Percentiles rank a stretch among this genome's conserved stretches.
Evolutionary conservation across 2,329 filamentous ascomycete genomes (phyloP).

Genomic region (Calonectria honghensis): DNA sequence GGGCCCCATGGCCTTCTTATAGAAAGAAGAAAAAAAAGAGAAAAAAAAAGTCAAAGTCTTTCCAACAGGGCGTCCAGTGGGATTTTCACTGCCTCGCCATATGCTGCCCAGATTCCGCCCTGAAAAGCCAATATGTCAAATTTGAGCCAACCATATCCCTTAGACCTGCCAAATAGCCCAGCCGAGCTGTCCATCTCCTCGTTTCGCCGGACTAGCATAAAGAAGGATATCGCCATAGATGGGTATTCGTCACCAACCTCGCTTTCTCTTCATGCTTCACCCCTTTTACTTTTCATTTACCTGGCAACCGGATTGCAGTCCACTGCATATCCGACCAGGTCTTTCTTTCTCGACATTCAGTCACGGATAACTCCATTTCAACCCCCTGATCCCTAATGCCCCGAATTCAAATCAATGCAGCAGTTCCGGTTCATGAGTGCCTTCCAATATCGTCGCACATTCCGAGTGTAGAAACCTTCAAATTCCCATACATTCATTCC

Average conservation of each 20-base stretch:
- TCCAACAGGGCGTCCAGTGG: conserved; percentile 47
- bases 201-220: conserved; percentile 41
- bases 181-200: conserved; percentile 36
- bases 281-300: conserved; percentile 32
- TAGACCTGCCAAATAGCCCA: conserved; percentile 32
- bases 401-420: conserved; percentile 39
- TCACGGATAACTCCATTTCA: conserved; percentile 34
- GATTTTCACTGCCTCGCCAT: conserved; percentile 38
- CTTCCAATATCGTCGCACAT: conserved; percentile 41
- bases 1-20: conserved; percentile 34
- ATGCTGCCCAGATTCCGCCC: conserved; percentile 43
- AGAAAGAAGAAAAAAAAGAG: conserved; percentile 17
- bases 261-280: conserved; percentile 27
- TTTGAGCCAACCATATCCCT: conserved; percentile 38
- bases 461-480: conserved; percentile 37
- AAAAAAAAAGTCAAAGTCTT: conserved; percentile 40
- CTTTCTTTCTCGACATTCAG: conserved; percentile 35
- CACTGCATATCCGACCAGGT: conserved; percentile 25
- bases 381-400: conserved; percentile 33
- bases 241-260: conserved; percentile 37
- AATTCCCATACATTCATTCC: conserved; percentile 46
- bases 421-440: conserved; percentile 36
- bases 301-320: conserved; percentile 31
- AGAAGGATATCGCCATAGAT: conserved; percentile 43
- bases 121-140: conserved; percentile 48